phyloP scores from a whole-genome alignment of 1,284 basidiomycete species.

The Trametes polyzona region DNA sequence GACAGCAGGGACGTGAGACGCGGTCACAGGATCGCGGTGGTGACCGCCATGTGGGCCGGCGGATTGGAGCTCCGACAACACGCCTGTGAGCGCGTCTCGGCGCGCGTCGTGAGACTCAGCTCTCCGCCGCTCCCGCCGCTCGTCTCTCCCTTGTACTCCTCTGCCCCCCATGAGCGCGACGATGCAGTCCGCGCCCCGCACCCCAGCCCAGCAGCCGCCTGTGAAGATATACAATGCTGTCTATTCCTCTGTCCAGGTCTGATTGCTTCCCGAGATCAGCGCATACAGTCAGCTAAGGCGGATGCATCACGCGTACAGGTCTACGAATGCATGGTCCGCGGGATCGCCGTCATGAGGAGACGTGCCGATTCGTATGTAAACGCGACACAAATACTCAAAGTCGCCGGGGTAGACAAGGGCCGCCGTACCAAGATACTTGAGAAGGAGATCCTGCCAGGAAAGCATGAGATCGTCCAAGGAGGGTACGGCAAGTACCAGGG shows the following conservation, averaged over 20 bases:
- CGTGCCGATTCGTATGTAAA: slow-evolving; percentile 94
- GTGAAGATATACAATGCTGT: slow-evolving; percentile 90
- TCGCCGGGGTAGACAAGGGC: slow-evolving; percentile 97
- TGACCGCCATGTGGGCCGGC: slow-evolving; percentile 20
- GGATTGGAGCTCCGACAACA: slow-evolving; percentile 31
- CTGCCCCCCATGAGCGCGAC: slow-evolving; percentile 13
- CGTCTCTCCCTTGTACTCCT: slow-evolving; percentile 11
- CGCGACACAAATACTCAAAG: slow-evolving; percentile 99
- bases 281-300: slow-evolving; percentile 18
- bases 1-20: slow-evolving; percentile 8
- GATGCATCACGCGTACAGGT: slow-evolving; percentile 61
- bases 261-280: slow-evolving; percentile 16
- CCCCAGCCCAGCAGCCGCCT: slow-evolving; percentile 54
- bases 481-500: slow-evolving; percentile 99
- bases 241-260: slow-evolving; percentile 85
- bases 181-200: slow-evolving; percentile 40
- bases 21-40: slow-evolving; percentile 29
- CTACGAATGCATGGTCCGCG: slow-evolving; percentile 96
- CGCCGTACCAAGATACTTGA: slow-evolving; percentile 97
- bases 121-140: slow-evolving; percentile 16
- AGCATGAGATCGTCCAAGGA: slow-evolving; percentile 99
- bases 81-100: slow-evolving; percentile 35
- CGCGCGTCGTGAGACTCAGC: slow-evolving; percentile 33
- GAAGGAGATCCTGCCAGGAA: slow-evolving; percentile 94
- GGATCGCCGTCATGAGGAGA: slow-evolving; percentile 98